Base-by-base conservation (phyloP, 2,329 filamentous ascomycete species). In the Graphiopsis chlorocephala region DNA sequence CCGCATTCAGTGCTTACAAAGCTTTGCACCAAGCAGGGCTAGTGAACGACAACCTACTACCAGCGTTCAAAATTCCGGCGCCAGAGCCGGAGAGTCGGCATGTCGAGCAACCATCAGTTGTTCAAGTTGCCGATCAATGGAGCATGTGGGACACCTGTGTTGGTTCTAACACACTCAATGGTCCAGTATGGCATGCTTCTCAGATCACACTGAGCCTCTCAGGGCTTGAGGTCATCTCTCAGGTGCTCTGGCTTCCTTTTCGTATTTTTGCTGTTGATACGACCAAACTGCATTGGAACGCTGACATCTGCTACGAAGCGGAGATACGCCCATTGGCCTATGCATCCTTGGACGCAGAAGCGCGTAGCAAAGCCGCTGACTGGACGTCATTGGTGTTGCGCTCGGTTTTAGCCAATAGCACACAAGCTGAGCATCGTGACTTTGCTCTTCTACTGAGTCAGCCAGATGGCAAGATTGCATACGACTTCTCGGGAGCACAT, bases 1-100 rank as follows among this genome's bases (percentile, higher is more conserved):
- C 90, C 0, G 90, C 92, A 0, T 95, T 96, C 67, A 86, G 91
- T 72, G 91, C 93, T 0, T 97, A 93, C 72, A 78, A 85, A 25
- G 82, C 81, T 5, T 81, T 98, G 0, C 88, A 94, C 72, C 70
- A 85, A 8, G 88, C 85, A 28, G 89, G 90, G 0, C 79, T 97
- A 5, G 77, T 98, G 1, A 93, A 91, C 67, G 86, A 96, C 15
- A 83, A 96, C 70, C 78, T 97, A 0, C 81, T 97, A 47, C 94
- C 94, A 4, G 72, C 78, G 10, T 78, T 83, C 64, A 71, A 68
- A 68, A 56, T 70, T 55, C 67, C 68, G 33, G 69, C 64, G 3
- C 66, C 68, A 12, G 72, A 74, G 29, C 45, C 64, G 14, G 63
- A 65, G 25, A 31, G 59, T 31, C 42, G 65, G n/a, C 68, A 71